Evolutionary conservation across 176 grass and related monocot species (phyloP), one percentile per base, ranked within the genome.

Genomic region (Carex pumila): DNA sequence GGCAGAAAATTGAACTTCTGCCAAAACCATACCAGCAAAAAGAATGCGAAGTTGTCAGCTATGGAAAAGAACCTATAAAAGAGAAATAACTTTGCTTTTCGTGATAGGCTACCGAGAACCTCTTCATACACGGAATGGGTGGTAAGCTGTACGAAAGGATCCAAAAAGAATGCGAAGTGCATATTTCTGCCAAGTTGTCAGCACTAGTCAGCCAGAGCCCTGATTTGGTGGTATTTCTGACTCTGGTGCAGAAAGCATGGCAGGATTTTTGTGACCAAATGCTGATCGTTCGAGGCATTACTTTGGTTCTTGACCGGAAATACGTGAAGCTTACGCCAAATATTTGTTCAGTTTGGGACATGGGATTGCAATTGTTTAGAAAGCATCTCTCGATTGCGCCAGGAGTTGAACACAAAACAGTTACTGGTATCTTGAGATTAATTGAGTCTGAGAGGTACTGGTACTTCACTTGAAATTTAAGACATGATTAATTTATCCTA

Each of bases 211-310:
- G 93, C 41, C 97, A 99, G 87, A 94, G 97, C 84, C 97, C 97
- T 68, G 97, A 99, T 84, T 91, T 99, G 81, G 90, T 91, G 67
- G 97, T 99, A 49, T 99, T 99, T 91, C 89, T 99, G 64, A 92
- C 90, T 68, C 83, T 96, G 19, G 87, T 94, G 43, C 90, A 99
- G 85, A 99, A 92, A 89, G 92, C 91, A 54, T 99, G 97, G 97
- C 93, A 99, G 91, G 93, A 99, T 85, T 96, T 99, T 90, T 99
- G 97, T 1, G 97, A 99, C 65, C 97, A 99, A 83, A 99, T 94
- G 97, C 87, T 99, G 90, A 94, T 95, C 58, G 95, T 99, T 80
- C 97, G 97, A 88, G 90, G 97, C 81, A 96, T 99, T 84, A 92
- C 93, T 79, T 89, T 99, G 89, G 87, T 96, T 90, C 93, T 99